A percentile compares a stretch with the other conserved stretches of the same genome.
phyloP scores from a whole-genome alignment of 1,139 yeast species.

The Hemisphaericaspora subhashii region DNA sequence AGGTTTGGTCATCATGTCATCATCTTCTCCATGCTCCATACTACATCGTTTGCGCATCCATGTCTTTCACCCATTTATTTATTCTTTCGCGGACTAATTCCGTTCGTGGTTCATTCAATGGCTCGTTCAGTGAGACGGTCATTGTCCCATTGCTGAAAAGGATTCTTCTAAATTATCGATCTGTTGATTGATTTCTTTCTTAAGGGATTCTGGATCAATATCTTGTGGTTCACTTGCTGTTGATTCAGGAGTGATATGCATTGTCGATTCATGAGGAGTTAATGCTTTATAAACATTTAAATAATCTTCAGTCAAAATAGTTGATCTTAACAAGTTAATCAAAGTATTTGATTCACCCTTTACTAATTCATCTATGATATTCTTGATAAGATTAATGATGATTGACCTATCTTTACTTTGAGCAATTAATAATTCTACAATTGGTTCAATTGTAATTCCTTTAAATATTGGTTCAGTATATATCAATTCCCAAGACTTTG shows the following conservation, averaged over 20 bases:
- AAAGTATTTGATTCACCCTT: conserved; percentile 18
- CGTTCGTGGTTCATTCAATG: too few species aligned
- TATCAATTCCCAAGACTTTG: conserved; percentile 28
- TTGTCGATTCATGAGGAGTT: conserved; percentile 1
- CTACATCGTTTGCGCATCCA: too few species aligned
- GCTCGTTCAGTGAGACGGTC: too few species aligned
- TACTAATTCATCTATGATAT: conserved; percentile 21
- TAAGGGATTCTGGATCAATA: conserved; percentile 9
- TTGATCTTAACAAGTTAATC: conserved; percentile 19
- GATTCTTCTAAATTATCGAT: conserved; percentile 17
- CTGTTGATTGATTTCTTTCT: conserved; percentile 17
- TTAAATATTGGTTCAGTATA: conserved; percentile 22
- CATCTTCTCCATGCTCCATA: too few species aligned
- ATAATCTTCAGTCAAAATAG: conserved; percentile 27
- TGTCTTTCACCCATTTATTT: too few species aligned
- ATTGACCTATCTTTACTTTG: conserved; percentile 12
- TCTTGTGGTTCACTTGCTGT: conserved; percentile 4
- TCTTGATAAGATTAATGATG: conserved; percentile 12
- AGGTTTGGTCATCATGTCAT: too few species aligned
- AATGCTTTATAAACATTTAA: conserved; percentile 28
- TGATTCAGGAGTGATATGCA: neutral
- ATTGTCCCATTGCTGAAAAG: too few species aligned
- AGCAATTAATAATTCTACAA: conserved; percentile 16
- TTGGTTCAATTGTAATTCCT: conserved; percentile 22
- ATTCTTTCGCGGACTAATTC: too few species aligned